These are phyloP conservation scores for Beauveria rudraprayagi DNA, from an alignment of 2,329 filamentous ascomycete genomes.

Conservation along the genomic window DNA sequence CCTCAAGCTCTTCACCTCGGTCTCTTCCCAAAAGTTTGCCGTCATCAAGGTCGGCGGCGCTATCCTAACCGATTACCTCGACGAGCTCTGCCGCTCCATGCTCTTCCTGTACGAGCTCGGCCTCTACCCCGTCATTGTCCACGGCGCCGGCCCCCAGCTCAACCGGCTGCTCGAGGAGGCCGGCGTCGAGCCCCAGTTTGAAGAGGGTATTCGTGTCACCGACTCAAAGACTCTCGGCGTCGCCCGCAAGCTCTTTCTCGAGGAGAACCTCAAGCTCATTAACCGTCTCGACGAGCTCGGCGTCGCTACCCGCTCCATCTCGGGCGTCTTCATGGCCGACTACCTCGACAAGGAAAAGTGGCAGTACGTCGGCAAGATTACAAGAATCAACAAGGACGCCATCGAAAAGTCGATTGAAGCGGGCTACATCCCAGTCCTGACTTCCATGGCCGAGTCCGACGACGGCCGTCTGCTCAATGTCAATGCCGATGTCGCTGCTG, in stretches of 20 bases:
- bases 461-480: slow-evolving; percentile 94
- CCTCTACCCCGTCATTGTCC: slow-evolving; percentile 89
- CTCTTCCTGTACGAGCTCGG: slow-evolving; percentile 92
- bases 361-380: slow-evolving; percentile 92
- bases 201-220: slow-evolving; percentile 92
- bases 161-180: slow-evolving; percentile 86
- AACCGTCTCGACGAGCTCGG: slow-evolving; percentile 85
- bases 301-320: slow-evolving; percentile 81
- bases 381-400: slow-evolving; percentile 77
- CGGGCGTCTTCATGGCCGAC: slow-evolving; percentile 84
- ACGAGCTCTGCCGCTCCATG: slow-evolving; percentile 81
- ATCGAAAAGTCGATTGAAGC: slow-evolving; percentile 89
- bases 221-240: slow-evolving; percentile 91
- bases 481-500: slow-evolving; percentile 93
- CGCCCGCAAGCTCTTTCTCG: slow-evolving; percentile 84
- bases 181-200: slow-evolving; percentile 89
- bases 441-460: slow-evolving; percentile 88
- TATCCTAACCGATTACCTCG: slow-evolving; percentile 88
- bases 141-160: slow-evolving; percentile 89
- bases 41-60: slow-evolving; percentile 98
- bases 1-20: slow-evolving; percentile 92
- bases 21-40: slow-evolving; percentile 93
- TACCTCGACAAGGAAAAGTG: slow-evolving; percentile 97
- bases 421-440: slow-evolving; percentile 86
- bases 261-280: slow-evolving; percentile 90